These are phyloP conservation scores for Tuctoria greenei DNA, from an alignment of 176 grass and related monocot species.

Conservation along the genomic window DNA sequence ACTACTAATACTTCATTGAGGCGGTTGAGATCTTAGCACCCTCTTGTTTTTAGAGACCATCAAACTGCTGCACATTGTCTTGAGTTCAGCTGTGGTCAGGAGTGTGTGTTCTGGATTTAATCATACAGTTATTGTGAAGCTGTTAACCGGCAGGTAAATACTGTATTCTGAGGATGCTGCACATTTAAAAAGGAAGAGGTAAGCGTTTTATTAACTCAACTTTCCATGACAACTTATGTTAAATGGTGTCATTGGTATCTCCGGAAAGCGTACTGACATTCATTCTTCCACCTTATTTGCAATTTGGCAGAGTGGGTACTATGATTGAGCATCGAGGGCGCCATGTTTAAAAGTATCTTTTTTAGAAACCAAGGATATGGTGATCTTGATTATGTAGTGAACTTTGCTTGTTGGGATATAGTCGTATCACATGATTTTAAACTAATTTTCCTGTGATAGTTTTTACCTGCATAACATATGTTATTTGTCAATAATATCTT, in stretches of 20 bases:
- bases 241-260: neutral
- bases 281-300: neutral
- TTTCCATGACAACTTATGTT: neutral
- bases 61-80: neutral
- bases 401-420: neutral
- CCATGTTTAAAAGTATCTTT: neutral
- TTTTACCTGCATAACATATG: neutral
- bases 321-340: neutral
- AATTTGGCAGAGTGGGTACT: slow-evolving; percentile 19
- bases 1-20: neutral
- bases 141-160: slow-evolving; percentile 29
- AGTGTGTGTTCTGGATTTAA: neutral
- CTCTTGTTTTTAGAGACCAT: neutral
- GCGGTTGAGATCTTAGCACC: neutral
- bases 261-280: neutral
- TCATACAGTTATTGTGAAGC: slow-evolving; percentile 3
- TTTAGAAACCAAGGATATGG: neutral
- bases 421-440: neutral
- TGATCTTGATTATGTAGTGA: neutral
- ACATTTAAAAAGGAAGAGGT: slow-evolving; percentile 12
- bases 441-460: neutral
- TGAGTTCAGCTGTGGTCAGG: neutral
- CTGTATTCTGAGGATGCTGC: neutral
- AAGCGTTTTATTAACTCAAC: slow-evolving; percentile 9
- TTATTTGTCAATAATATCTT: neutral